phyloP scores from a whole-genome alignment of 2,329 filamentous ascomycete genomes.

The Talaromyces funiculosus region DNA sequence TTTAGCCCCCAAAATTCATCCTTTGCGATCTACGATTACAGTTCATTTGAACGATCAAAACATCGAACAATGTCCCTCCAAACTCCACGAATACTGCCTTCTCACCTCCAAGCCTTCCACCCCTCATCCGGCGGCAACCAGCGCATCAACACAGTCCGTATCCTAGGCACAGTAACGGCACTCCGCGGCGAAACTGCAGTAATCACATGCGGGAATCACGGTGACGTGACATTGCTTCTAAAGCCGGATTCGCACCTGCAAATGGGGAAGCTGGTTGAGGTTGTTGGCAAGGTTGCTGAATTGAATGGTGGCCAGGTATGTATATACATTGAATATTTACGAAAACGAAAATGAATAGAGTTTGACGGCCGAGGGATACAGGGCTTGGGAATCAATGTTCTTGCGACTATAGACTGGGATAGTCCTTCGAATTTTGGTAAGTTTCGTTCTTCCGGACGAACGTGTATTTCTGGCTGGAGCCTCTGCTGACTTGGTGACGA shows the following conservation, averaged over 20 bases:
- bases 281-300: constrained; percentile 43
- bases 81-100: constrained; percentile 76
- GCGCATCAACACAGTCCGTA: constrained; percentile 63
- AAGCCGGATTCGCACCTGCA: constrained; percentile 52
- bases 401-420: constrained; percentile 40
- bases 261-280: constrained; percentile 42
- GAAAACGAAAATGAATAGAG: neutral
- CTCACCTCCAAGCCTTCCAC: constrained; percentile 71
- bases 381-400: constrained; percentile 37
- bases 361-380: too few relatives aligned
- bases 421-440: constrained; percentile 35
- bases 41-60: neutral
- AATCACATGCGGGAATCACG: constrained; percentile 65
- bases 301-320: constrained; percentile 36
- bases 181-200: constrained; percentile 74
- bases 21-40: neutral
- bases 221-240: constrained; percentile 66
- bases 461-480: neutral
- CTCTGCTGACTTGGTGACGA: neutral
- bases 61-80: constrained; percentile 57
- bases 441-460: constrained; percentile 14
- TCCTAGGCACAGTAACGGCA: constrained; percentile 79
- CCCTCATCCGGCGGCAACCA: constrained; percentile 34
- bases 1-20: neutral
- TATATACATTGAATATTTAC: neutral